Conservation (phyloP, 179 eudicot genomes). For the Beta corolliflora region DNA sequence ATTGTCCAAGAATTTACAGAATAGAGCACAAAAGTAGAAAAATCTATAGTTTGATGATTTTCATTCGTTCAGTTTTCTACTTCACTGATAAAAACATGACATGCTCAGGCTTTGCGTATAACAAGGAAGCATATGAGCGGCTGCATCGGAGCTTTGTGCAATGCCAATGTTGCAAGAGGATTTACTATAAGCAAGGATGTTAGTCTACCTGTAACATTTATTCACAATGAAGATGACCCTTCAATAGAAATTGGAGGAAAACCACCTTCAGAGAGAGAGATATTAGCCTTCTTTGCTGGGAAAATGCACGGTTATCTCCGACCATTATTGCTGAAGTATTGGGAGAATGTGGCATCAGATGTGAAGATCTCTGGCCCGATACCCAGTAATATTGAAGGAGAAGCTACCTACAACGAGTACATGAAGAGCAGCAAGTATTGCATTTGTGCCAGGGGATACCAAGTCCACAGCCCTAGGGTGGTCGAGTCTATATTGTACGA, state of each 20-base stretch:
- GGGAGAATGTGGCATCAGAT: conserved; percentile 61
- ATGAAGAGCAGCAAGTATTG: conserved; percentile 38
- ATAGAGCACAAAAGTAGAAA: no score
- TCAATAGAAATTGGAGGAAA: conserved; percentile 60
- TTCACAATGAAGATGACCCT: conserved; percentile 59
- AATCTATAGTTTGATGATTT: neutral
- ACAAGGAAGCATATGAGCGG: conserved; percentile 49
- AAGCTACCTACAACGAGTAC: conserved; percentile 30
- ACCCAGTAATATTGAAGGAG: conserved; percentile 49
- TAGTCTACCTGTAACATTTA: conserved; percentile 59
- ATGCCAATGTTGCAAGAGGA: conserved; percentile 60
- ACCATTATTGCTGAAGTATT: conserved; percentile 52
- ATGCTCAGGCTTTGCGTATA: conserved; percentile 50
- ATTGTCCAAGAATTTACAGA: no score
- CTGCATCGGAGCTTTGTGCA: conserved; percentile 69
- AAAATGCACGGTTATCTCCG: conserved; percentile 70
- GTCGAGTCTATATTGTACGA: conserved; percentile 37
- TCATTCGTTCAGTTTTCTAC: neutral
- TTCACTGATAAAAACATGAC: neutral
- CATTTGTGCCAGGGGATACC: conserved; percentile 38
- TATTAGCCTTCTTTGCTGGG: conserved; percentile 83
- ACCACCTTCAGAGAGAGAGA: conserved; percentile 51
- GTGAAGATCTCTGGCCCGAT: conserved; percentile 73
- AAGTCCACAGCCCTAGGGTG: conserved; percentile 37
- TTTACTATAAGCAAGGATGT: conserved; percentile 67